Conservation (phyloP, 73 alveolate genomes). For the Tetrahymena borealis region DNA sequence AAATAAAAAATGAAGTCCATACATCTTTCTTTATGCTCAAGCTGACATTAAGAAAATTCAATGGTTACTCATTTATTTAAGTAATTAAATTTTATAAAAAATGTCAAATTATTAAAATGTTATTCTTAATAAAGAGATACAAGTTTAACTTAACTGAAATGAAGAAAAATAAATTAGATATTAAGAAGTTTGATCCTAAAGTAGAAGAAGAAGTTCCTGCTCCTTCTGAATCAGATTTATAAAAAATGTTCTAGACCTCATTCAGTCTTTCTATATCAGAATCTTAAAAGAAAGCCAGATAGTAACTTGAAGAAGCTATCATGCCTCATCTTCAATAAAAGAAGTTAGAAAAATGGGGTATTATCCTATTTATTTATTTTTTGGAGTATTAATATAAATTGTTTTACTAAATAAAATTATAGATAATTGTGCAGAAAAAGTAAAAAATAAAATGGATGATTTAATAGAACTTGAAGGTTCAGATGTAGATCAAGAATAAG, state of each 20-base stretch:
- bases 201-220: not conserved
- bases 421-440: slow-evolving; percentile 2
- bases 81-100: not conserved
- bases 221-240: not conserved
- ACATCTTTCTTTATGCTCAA: not conserved
- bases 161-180: not conserved
- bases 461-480: not conserved
- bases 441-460: not conserved
- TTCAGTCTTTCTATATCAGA: not conserved
- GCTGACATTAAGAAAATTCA: not conserved
- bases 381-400: not conserved
- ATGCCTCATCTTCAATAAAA: not conserved
- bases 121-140: not conserved
- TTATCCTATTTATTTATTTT: not conserved
- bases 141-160: not conserved
- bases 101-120: not conserved
- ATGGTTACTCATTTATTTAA: not conserved
- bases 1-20: not conserved
- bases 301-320: not conserved
- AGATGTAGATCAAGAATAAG: not conserved
- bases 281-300: not conserved
- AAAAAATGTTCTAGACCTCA: not conserved
- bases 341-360: not conserved
- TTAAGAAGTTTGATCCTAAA: not conserved
- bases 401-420: not conserved